Evolutionary conservation across 2,329 filamentous ascomycete species (phyloP), one percentile per base, ranked within the genome.

Genomic region (Claviceps cyperi): DNA sequence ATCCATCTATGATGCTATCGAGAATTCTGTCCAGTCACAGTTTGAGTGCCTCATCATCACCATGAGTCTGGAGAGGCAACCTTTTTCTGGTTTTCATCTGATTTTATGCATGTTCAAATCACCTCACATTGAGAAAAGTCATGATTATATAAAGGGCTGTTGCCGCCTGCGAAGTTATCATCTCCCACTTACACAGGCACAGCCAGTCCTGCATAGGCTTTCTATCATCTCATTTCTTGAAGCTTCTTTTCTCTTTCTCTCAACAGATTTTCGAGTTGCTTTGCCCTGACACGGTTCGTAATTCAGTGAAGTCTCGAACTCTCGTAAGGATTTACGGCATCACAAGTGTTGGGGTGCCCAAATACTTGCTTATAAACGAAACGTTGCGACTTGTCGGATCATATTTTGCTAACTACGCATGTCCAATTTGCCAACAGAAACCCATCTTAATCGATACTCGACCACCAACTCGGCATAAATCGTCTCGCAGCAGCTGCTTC

Each of bases 401-500:
- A 39, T 3, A n/a, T 40, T 22, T 37, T 19, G 43, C 50, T 51
- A 40, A 51, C 46, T 41, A 24, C 46, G 5, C 37, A 39, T 11
- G 15, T 14, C 43, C 9, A 38, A 32, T 17, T 44, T 8, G 28
- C 15, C 22, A 4, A 21, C 46, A 53, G 46, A 43, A 40, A 6
- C 32, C 49, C 13, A 24, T n/a, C 24, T 5, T 13, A 2, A 13
- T 39, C 22, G 22, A 46, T 43, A 21, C 13, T 36, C 13, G 19
- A n/a, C 11, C 49, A 41, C 22, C n/a, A 22, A 49, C 43, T n/a
- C 7, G 37, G 14, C 8, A n/a, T 41, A 47, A 35, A 19, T 44
- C 47, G 11, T 32, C 41, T 14, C 32, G 45, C 37, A 48, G 22
- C 35, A 61, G 59, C 60, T 65, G 64, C 62, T 58, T 62, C 62